These are phyloP conservation scores for Schwanniomyces etchellsii DNA, from an alignment of 1,139 yeast species.

Conservation along the genomic window DNA sequence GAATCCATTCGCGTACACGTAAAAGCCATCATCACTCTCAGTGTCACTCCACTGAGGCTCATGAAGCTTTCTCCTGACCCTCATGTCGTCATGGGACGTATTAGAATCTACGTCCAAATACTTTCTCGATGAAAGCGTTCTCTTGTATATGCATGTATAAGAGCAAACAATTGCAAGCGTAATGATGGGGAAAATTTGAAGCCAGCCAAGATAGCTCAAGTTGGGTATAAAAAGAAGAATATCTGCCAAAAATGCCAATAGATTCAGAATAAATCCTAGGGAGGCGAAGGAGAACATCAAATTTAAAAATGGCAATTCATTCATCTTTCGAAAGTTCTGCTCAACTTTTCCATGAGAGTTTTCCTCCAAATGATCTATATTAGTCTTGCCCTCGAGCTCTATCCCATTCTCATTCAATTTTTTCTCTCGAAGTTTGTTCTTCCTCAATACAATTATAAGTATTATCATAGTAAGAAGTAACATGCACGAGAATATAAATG, in stretches of 20 bases:
- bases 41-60: slow-evolving; percentile 21
- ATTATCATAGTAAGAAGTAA: slow-evolving; percentile 11
- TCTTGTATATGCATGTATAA: slow-evolving; percentile 35
- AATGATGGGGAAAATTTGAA: slow-evolving; percentile 36
- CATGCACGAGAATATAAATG: slow-evolving; percentile 29
- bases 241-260: slow-evolving; percentile 38
- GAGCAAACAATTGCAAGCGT: slow-evolving; percentile 30
- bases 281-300: slow-evolving; percentile 29
- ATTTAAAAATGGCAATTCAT: slow-evolving; percentile 25
- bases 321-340: neutral
- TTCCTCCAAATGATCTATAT: neutral
- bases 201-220: slow-evolving; percentile 40
- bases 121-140: slow-evolving; percentile 32
- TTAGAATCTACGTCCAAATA: slow-evolving; percentile 28
- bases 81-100: slow-evolving; percentile 33
- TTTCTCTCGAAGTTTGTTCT: slow-evolving; percentile 1
- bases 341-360: slow-evolving; percentile 1
- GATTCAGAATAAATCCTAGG: slow-evolving; percentile 30
- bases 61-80: slow-evolving; percentile 18
- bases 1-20: slow-evolving; percentile 42
- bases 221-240: slow-evolving; percentile 36
- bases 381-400: neutral
- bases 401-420: neutral
- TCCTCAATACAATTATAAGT: slow-evolving; percentile 2
- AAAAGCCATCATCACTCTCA: slow-evolving; percentile 43